phyloP scores from a whole-genome alignment of 2,329 filamentous ascomycete genomes.

The Pseudophaeomoniella oleicola region DNA sequence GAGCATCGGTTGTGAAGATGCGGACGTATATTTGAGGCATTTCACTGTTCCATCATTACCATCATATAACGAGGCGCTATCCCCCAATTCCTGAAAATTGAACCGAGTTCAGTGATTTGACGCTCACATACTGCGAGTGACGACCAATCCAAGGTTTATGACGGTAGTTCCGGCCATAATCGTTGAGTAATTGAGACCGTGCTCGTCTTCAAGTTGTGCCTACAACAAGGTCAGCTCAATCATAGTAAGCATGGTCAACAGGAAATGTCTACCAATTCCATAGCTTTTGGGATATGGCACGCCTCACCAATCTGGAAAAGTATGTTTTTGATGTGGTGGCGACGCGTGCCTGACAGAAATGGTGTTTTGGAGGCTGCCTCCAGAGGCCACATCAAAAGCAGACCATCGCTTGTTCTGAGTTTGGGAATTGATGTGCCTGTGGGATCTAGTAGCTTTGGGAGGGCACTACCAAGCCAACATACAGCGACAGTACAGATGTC shows the following conservation, averaged over 20 bases:
- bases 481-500: not conserved
- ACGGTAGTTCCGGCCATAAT: not conserved
- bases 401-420: not conserved
- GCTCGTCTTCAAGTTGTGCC: not conserved
- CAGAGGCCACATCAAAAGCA: not conserved
- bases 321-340: not conserved
- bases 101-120: too few species aligned
- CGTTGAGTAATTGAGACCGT: not conserved
- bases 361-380: not conserved
- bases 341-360: not conserved
- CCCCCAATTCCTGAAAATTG: too few species aligned
- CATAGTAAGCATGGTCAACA: not conserved
- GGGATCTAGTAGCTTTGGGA: not conserved
- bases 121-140: too few species aligned
- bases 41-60: too few species aligned
- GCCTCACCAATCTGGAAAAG: not conserved
- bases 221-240: not conserved
- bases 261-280: not conserved
- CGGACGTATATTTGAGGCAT: constrained; percentile 25
- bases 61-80: too few species aligned
- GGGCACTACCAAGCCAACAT: not conserved
- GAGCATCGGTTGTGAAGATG: constrained; percentile 25
- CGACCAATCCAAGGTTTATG: not conserved
- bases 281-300: not conserved
- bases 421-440: not conserved